Evolutionary conservation across 495 filamentous ascomycete genomes (phyloP).

Genomic region (Penicillium pulvis): DNA sequence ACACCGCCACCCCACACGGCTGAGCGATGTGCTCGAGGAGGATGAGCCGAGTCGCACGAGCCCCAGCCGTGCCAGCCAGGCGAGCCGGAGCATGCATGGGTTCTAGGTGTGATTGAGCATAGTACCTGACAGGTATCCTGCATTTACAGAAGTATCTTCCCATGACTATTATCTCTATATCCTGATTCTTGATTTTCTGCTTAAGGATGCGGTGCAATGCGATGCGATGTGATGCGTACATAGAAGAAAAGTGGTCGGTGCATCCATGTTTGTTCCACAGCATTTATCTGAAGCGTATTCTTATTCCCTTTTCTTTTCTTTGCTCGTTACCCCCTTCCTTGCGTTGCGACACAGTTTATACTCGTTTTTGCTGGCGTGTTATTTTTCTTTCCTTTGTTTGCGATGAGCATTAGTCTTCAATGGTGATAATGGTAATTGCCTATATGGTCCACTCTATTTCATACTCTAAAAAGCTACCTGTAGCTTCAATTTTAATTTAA

Average conservation of each 20-base stretch:
- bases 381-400: not conserved
- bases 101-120: not conserved
- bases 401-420: not conserved
- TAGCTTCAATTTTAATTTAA: too few relatives aligned
- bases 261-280: constrained; percentile 1
- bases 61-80: constrained; percentile 55
- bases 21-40: constrained; percentile 91
- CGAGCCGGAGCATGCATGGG: constrained; percentile 39
- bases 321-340: not conserved
- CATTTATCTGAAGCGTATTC: constrained; percentile 14
- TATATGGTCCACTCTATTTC: not conserved
- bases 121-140: not conserved
- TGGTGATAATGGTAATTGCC: not conserved
- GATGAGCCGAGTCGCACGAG: constrained; percentile 62
- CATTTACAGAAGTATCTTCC: not conserved
- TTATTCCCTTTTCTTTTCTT: constrained; percentile 5
- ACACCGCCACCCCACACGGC: constrained; percentile 90
- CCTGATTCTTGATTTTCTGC: not conserved
- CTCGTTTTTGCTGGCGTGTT: not conserved
- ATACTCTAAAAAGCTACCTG: too few relatives aligned
- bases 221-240: constrained; percentile 13
- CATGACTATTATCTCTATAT: not conserved
- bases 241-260: constrained; percentile 15
- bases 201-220: not conserved
- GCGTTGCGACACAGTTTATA: not conserved